Evolutionary conservation across 2,329 filamentous ascomycete genomes (phyloP), one percentile per base, ranked within the genome.

Genomic region (Magnaporthiopsis rhizophila): DNA sequence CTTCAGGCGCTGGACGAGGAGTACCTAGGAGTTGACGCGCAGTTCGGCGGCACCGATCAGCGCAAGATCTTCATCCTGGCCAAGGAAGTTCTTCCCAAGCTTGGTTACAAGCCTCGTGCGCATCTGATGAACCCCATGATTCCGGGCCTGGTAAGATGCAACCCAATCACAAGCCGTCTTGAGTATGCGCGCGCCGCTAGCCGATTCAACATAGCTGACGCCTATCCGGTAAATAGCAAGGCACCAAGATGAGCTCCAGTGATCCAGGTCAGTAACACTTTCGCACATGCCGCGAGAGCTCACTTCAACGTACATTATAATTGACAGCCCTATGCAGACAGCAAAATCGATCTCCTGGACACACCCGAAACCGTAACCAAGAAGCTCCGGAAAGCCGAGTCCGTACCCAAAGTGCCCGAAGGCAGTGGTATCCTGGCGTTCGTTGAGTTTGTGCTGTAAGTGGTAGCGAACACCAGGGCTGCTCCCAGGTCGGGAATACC

Each of bases 331-430:
- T 21, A 2, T 36, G n/a, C 79, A 70, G 89, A 93, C 75, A 91
- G 87, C 72, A 97, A 97, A 79, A 96, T 98, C 69, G 95, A 98
- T 73, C 82, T 98, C n/a, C 84, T 98, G 24, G 95, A 98, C 72
- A 69, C 84, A 0, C 80, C 89, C 0, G 91, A 96, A 0, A 77
- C 79, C 2, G 89, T 98, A 18, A 80, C 83, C 69, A 92, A 89
- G 81, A 97, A 97, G 81, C 81, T 96, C 63, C 88, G 88, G 73
- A 97, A 97, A 77, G 92, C 94, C 0, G 86, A 89, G 67, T 90
- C 90, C 28, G 85, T 86, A 21, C 92, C 92, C 38, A 86, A 87
- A 71, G 82, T 89, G 32, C 82, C 91, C 5, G 91, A 96, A 70
- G 90, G 89, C 36, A 98, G 98, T 73, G 95, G 94, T 26, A 81